Evolutionary conservation across 73 alveolate species (phyloP).

Genomic region (Paramecium sonneborni): DNA sequence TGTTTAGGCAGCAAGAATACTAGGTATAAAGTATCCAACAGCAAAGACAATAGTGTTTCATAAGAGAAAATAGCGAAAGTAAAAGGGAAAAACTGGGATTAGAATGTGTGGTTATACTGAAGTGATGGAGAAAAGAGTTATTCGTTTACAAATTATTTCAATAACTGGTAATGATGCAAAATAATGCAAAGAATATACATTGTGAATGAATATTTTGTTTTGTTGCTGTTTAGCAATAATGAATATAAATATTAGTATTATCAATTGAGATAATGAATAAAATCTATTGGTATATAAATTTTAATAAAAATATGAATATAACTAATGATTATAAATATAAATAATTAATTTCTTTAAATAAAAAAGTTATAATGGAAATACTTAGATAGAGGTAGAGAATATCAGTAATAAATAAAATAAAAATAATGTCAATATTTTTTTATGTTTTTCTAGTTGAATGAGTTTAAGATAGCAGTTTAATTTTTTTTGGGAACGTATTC

Average conservation of each 20-base stretch:
- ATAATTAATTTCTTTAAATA: background rate
- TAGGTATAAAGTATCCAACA: constrained; percentile 22
- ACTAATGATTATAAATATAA: too few relatives aligned
- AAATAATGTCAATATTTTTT: too few relatives aligned
- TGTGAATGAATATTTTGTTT: background rate
- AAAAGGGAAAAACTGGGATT: background rate
- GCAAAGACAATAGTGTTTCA: constrained; percentile 15
- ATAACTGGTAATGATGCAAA: background rate
- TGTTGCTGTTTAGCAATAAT: background rate
- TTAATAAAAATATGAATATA: too few relatives aligned
- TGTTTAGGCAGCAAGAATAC: background rate
- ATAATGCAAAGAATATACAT: background rate
- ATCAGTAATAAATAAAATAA: background rate
- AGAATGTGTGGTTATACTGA: background rate
- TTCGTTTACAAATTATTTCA: background rate
- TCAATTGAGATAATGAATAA: too few relatives aligned
- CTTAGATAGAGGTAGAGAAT: background rate
- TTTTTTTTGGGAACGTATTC: too few relatives aligned
- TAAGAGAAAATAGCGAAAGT: background rate
- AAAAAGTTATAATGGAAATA: background rate
- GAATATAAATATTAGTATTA: too few relatives aligned
- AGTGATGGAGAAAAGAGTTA: background rate
- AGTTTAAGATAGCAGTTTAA: background rate
- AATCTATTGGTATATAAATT: too few relatives aligned
- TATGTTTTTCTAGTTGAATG: too few relatives aligned